Conservation (phyloP, 306 rosid genomes). For the Crotalaria pallida region DNA sequence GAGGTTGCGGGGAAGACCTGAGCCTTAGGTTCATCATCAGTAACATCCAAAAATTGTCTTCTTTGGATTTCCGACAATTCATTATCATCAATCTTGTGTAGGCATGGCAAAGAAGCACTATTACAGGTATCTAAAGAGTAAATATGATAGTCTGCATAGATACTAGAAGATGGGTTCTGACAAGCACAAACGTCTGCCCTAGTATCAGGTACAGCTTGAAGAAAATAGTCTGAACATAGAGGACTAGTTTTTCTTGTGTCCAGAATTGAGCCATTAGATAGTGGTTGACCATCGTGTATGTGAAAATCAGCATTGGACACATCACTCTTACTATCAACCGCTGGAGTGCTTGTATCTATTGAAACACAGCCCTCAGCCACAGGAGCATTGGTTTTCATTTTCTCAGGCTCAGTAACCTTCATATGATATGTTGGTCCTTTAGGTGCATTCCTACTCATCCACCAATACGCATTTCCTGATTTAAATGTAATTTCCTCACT, state of each 20-base stretch:
- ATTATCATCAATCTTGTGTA: constrained; percentile 30
- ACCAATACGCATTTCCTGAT: constrained; percentile 38
- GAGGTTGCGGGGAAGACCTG: constrained; percentile 27
- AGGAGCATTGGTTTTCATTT: constrained; percentile 22
- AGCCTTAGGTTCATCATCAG: constrained; percentile 29
- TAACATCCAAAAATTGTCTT: constrained; percentile 25
- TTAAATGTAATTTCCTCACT: constrained; percentile 37
- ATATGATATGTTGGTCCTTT: constrained; percentile 12
- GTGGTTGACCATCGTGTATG: constrained; percentile 9
- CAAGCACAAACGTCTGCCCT: constrained; percentile 26
- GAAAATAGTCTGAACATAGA: constrained; percentile 51
- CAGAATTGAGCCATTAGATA: constrained; percentile 20
- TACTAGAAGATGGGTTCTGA: constrained; percentile 28
- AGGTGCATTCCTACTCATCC: constrained; percentile 37
- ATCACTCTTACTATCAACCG: constrained; percentile 26
- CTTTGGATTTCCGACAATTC: constrained; percentile 36
- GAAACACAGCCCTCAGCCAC: constrained; percentile 25
- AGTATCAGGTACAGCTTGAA: constrained; percentile 25
- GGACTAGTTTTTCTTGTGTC: constrained; percentile 31
- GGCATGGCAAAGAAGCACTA: constrained; percentile 24
- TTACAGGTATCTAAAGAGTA: constrained; percentile 27
- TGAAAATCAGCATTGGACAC: constrained; percentile 18
- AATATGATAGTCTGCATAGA: constrained; percentile 38
- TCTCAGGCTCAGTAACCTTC: constrained; percentile 31
- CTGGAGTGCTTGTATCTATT: constrained; percentile 24